A percentile compares a stretch with the other conserved stretches of the same genome.
These are phyloP conservation scores for Cyberlindnera petersonii DNA, from an alignment of 805 yeast species.

Conservation along the genomic window DNA sequence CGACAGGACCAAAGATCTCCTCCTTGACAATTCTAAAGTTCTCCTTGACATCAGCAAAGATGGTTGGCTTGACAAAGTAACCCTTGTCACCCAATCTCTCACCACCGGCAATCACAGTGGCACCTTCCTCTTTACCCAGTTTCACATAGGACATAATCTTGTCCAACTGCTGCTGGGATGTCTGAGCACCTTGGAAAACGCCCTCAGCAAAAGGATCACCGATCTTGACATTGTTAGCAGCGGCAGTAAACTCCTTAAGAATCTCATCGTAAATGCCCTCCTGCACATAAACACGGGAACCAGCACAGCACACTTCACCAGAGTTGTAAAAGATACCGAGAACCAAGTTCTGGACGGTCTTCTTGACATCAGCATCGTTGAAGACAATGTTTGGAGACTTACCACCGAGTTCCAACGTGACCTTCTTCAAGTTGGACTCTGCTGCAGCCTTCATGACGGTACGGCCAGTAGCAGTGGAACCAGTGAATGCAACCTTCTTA, in stretches of 20 bases:
- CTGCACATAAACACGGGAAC: conserved; percentile 87
- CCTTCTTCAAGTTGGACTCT: conserved; percentile 77
- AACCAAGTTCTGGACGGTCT: conserved; percentile 71
- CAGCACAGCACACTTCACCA: conserved; percentile 96
- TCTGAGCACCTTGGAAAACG: conserved; percentile 89
- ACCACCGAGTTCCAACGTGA: conserved; percentile 94
- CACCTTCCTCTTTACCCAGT: conserved; percentile 80
- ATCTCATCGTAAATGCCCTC: conserved; percentile 79
- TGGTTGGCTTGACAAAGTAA: conserved; percentile 67
- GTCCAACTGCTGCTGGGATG: conserved; percentile 72
- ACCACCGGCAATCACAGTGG: conserved; percentile 71
- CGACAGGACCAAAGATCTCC: conserved; percentile 91
- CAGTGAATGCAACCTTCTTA: conserved; percentile 82
- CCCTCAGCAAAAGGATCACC: conserved; percentile 84
- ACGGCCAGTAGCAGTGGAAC: conserved; percentile 86
- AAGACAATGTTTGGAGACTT: conserved; percentile 90
- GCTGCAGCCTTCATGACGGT: conserved; percentile 78
- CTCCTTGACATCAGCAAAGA: conserved; percentile 67
- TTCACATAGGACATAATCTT: conserved; percentile 75
- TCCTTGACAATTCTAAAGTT: conserved; percentile 67
- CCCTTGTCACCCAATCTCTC: conserved; percentile 57
- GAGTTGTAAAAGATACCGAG: conserved; percentile 87
- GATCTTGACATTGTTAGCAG: conserved; percentile 54
- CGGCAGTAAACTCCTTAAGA: conserved; percentile 51
- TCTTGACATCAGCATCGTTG: conserved; percentile 76